Percentiles rank a stretch among this genome's conserved stretches.
Evolutionary conservation across 768 basidiomycete species (phyloP).

Genomic region (Macrolepiota albuminosa): DNA sequence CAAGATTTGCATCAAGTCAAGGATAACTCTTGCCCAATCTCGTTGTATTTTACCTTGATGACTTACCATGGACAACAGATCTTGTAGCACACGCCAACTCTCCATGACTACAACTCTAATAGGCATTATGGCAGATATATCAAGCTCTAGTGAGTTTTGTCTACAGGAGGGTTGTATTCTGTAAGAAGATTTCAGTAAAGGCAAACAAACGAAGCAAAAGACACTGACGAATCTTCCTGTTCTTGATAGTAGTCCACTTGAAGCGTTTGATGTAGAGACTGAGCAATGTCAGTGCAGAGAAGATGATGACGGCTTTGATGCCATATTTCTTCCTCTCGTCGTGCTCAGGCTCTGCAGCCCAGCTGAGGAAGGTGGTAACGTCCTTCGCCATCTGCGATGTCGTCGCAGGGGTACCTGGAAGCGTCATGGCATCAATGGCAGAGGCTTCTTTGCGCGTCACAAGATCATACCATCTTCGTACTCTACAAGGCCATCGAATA

Average conservation of each 20-base stretch:
- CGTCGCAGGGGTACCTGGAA: constrained; percentile 86
- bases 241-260: constrained; percentile 93
- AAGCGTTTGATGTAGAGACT: constrained; percentile 91
- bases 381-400: constrained; percentile 99
- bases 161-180: constrained; percentile 58
- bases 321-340: constrained; percentile 98
- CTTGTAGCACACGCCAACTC: background rate
- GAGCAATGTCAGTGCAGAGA: constrained; percentile 77
- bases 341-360: constrained; percentile 97
- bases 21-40: background rate
- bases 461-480: constrained; percentile 78
- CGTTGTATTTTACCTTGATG: background rate
- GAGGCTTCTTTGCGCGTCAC: background rate
- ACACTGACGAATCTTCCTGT: constrained; percentile 81
- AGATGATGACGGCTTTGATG: constrained; percentile 91
- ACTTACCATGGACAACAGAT: background rate
- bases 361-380: constrained; percentile 90
- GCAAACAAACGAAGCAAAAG: background rate
- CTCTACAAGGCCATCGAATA: constrained; percentile 95
- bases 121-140: constrained; percentile 6
- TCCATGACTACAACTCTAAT: constrained; percentile 5
- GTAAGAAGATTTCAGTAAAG: background rate
- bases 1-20: background rate
- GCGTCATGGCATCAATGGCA: background rate
- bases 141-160: constrained; percentile 49